A percentile compares a stretch with the other conserved stretches of the same genome.
Evolutionary conservation across 176 grass and related monocot species (phyloP).

Genomic region (Zea luxurians): DNA sequence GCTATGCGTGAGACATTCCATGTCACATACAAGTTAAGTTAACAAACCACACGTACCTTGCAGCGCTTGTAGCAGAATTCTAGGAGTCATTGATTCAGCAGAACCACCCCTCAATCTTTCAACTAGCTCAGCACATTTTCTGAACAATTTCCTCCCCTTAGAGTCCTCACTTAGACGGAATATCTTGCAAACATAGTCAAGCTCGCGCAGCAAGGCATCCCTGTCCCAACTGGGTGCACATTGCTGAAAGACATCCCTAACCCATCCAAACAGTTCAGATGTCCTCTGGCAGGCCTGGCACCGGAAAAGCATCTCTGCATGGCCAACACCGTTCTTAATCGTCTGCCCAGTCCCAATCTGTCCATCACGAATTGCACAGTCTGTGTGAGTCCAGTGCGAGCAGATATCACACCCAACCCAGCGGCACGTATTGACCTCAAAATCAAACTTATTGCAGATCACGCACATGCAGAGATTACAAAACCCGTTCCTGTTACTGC

Average conservation of each 20-base stretch:
- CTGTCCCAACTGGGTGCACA: constrained; percentile 70
- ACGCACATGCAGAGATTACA: constrained; percentile 97
- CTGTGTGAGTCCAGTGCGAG: constrained; percentile 91
- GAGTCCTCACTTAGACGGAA: constrained; percentile 70
- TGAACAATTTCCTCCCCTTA: constrained; percentile 63
- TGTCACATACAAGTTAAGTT: background rate
- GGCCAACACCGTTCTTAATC: constrained; percentile 46
- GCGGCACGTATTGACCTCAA: constrained; percentile 81
- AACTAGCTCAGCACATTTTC: constrained; percentile 61
- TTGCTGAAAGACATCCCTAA: constrained; percentile 83
- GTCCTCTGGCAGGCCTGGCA: constrained; percentile 84
- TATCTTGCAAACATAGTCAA: constrained; percentile 82
- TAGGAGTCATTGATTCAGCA: constrained; percentile 58
- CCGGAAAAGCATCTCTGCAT: constrained; percentile 62
- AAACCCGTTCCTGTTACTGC: constrained; percentile 63
- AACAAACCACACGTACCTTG: constrained; percentile 56
- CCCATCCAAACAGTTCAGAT: constrained; percentile 81
- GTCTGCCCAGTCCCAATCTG: constrained; percentile 50
- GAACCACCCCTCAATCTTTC: constrained; percentile 55
- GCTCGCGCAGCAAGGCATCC: constrained; percentile 60
- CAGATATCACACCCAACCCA: constrained; percentile 93
- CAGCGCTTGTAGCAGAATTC: constrained; percentile 61
- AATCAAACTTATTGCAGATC: constrained; percentile 62
- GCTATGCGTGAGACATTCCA: background rate
- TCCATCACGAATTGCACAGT: constrained; percentile 66